Evolutionary conservation across 2,329 filamentous ascomycete genomes (phyloP), one percentile per base, ranked within the genome.

Genomic region (Teratosphaeria pseudoeucalypti): DNA sequence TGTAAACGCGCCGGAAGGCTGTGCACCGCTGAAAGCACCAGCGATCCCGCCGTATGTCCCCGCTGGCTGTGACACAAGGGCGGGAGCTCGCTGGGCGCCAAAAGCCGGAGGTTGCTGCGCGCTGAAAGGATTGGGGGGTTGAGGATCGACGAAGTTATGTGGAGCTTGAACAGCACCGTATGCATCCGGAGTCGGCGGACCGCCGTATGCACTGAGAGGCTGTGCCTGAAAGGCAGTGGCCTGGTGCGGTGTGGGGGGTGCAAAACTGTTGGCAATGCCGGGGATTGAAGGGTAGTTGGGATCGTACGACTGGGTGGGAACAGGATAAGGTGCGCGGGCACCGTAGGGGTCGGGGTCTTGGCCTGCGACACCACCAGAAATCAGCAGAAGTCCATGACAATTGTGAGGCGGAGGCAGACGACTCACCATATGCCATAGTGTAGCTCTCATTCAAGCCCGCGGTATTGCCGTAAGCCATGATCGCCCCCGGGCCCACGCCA

Each of bases 401-500:
- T n/a, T n/a, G 43, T 3, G 6, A 23, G 9, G 6, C 4, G 16
- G 9, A 43, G 16, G n/a, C 43, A 23, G 43, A 19, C 4, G n/a
- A 49, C 43, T 23, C n/a, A 49, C 43, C 43, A 58, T 72, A 70
- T 6, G 67, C 63, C 68, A 72, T 68, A 43, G 69, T 66, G 65
- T 71, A 72, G n/a, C 61, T 57, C 34, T 62, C 66, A 58, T 68
- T 68, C 19, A 64, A 53, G 4, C 59, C 65, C 29, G 54, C 47
- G 19, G 26, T 63, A 61, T 47, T 61, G 63, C 52, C 56, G 52
- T 63, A 62, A 3, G 26, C 37, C 6, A 64, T 63, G 32, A 74
- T 67, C 5, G 71, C 72, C 16, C 72, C 71, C n/a, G 72, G 71
- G 27, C 71, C 72, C 49, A 74, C 70, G 53, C 70, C 71, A 57